Evolutionary conservation across 768 basidiomycete genomes (phyloP).

Genomic region (Boletus bicolor): DNA sequence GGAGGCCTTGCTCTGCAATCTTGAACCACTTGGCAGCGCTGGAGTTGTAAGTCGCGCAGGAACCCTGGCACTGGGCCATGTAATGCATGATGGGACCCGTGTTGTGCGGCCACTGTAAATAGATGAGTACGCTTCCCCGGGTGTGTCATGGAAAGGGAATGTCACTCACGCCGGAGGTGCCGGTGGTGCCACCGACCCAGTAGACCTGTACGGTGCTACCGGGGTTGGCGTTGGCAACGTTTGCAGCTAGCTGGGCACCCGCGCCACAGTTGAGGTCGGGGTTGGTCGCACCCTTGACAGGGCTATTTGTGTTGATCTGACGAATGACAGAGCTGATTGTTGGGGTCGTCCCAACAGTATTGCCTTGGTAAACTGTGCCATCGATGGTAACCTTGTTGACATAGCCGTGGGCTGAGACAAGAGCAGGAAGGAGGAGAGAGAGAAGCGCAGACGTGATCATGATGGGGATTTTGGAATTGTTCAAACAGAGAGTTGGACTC

Average conservation of each 20-base stretch:
- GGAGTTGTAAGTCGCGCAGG: conserved; percentile 56
- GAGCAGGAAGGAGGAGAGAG: conserved; percentile 21
- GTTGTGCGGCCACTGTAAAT: conserved; percentile 48
- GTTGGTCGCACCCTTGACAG: conserved; percentile 56
- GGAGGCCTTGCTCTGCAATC: conserved; percentile 51
- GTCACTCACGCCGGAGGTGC: conserved; percentile 27
- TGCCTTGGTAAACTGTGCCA: conserved; percentile 29
- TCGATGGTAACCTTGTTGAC: conserved; percentile 28
- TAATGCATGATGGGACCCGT: conserved; percentile 71
- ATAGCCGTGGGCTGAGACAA: conserved; percentile 30
- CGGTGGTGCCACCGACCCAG: conserved; percentile 46
- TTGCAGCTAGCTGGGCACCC: conserved; percentile 44
- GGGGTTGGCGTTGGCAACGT: conserved; percentile 53
- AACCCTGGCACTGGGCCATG: conserved; percentile 57
- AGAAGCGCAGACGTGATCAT: conserved; percentile 16
- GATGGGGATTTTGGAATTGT: not conserved
- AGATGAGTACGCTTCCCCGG: not conserved
- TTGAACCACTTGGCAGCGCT: conserved; percentile 69
- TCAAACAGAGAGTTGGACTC: not conserved
- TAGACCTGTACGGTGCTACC: conserved; percentile 51
- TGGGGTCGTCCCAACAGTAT: conserved; percentile 26
- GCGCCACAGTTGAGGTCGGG: conserved; percentile 56
- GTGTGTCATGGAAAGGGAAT: not conserved
- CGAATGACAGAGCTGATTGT: conserved; percentile 39
- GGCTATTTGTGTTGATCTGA: conserved; percentile 40